A percentile compares a stretch with the other conserved stretches of the same genome.
These are phyloP conservation scores for Aethionema arabicum DNA, from an alignment of 345 rosid species.

Conservation along the genomic window DNA sequence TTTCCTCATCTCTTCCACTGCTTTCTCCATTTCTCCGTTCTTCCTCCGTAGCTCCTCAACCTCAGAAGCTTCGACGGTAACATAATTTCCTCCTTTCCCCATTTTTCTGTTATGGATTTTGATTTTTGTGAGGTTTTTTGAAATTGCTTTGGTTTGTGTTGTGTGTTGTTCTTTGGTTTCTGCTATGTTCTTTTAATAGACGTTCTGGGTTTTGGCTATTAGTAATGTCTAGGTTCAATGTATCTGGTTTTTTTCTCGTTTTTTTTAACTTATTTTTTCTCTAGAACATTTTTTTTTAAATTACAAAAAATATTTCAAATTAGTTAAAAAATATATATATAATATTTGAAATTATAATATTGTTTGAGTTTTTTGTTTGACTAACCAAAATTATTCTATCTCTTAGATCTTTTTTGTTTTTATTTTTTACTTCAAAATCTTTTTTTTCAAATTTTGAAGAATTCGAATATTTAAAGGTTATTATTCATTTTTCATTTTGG, in stretches of 20 bases:
- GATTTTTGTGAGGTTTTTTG: neutral
- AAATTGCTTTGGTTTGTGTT: neutral
- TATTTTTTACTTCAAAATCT: no score
- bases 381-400: no score
- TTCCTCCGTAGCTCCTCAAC: conserved; percentile 36
- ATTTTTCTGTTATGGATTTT: conserved; percentile 4
- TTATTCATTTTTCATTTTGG: no score
- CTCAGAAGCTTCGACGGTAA: conserved; percentile 26
- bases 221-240: neutral
- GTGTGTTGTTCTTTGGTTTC: conserved; percentile 4
- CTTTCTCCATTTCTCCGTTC: conserved; percentile 52
- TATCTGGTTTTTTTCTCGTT: neutral
- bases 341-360: no score
- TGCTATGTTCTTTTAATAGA: conserved; percentile 29
- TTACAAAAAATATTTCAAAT: no score
- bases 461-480: no score
- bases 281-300: neutral
- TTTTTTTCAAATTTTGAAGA: no score
- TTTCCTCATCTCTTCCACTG: conserved; percentile 55
- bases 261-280: neutral
- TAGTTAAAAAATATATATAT: no score
- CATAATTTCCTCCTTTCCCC: conserved; percentile 40
- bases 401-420: no score
- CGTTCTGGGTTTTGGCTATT: neutral
- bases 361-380: no score